These are phyloP conservation scores for Saccharomyces hybrid DNA, from an alignment of 1,139 yeast genomes.

Conservation along the genomic window DNA sequence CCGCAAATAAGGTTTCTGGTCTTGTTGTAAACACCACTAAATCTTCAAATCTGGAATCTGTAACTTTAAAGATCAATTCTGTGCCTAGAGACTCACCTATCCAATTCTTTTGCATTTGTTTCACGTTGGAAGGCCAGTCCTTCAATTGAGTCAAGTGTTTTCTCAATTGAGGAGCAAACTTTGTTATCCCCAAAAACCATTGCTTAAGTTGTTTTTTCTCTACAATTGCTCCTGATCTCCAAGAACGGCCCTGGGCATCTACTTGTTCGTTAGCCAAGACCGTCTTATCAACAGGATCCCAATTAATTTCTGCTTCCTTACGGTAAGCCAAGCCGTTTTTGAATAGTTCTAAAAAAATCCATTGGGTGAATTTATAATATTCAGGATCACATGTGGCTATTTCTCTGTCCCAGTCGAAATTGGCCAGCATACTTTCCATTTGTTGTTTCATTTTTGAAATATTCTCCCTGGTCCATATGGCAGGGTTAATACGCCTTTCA, in stretches of 20 bases:
- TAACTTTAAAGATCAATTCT: conserved; percentile 43
- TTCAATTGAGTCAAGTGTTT: conserved; percentile 52
- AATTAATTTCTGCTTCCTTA: conserved; percentile 80
- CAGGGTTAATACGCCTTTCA: conserved; percentile 76
- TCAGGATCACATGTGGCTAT: conserved; percentile 78
- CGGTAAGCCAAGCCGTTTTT: conserved; percentile 79
- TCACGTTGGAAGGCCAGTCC: conserved; percentile 85
- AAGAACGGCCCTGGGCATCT: conserved; percentile 79
- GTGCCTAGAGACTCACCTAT: conserved; percentile 83
- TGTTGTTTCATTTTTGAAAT: conserved; percentile 79
- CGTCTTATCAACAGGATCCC: conserved; percentile 96
- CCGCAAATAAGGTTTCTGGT: conserved; percentile 78
- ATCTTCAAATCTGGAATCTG: conserved; percentile 18
- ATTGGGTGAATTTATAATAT: conserved; percentile 89
- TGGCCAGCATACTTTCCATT: conserved; percentile 68
- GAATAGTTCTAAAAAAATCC: conserved; percentile 63
- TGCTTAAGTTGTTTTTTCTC: conserved; percentile 75
- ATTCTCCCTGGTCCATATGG: conserved; percentile 72
- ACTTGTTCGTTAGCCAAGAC: conserved; percentile 97
- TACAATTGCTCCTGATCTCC: conserved; percentile 95
- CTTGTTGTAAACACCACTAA: conserved; percentile 74
- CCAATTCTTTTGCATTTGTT: conserved; percentile 89
- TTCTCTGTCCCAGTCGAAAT: conserved; percentile 92
- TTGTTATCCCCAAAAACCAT: conserved; percentile 89
- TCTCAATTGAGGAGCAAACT: conserved; percentile 60